Percentiles rank a stretch among this genome's conserved stretches.
Evolutionary conservation across 2,329 filamentous ascomycete genomes (phyloP).

Genomic region (Cylindrodendrum hubeiense): DNA sequence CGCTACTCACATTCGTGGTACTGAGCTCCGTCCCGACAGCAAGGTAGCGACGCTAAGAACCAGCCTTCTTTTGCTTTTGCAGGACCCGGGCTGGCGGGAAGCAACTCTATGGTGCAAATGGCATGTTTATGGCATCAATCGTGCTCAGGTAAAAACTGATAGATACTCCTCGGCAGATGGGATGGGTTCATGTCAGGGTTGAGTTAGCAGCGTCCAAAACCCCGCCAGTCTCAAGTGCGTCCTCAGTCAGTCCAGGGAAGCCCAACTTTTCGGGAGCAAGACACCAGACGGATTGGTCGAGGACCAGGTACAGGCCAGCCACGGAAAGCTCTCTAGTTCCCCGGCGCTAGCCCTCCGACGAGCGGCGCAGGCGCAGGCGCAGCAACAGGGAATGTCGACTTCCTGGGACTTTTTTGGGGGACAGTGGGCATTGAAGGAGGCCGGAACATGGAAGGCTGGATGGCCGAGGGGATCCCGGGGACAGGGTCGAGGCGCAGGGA

Average conservation of each 20-base stretch:
- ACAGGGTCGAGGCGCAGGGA: slow-evolving; percentile 14
- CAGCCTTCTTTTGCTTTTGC: slow-evolving; percentile 3
- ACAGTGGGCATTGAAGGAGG: background rate
- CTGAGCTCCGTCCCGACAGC: background rate
- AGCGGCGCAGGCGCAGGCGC: slow-evolving; percentile 8
- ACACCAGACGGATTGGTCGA: slow-evolving; percentile 13
- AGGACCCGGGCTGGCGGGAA: slow-evolving; percentile 1
- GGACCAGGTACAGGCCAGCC: slow-evolving; percentile 1
- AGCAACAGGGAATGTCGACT: slow-evolving; percentile 4
- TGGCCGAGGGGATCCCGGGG: background rate
- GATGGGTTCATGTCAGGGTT: slow-evolving; percentile 13
- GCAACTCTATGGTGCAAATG: slow-evolving; percentile 1
- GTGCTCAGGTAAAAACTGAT: background rate
- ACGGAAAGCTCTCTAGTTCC: slow-evolving; percentile 24
- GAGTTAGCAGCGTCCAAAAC: slow-evolving; percentile 5
- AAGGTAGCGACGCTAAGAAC: slow-evolving; percentile 14
- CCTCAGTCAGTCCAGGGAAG: slow-evolving; percentile 11
- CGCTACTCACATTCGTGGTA: background rate
- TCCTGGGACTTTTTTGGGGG: background rate
- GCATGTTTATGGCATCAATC: slow-evolving; percentile 9
- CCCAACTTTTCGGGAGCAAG: slow-evolving; percentile 12
- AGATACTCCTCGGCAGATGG: slow-evolving; percentile 7
- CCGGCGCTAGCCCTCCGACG: slow-evolving; percentile 21
- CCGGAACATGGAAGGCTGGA: slow-evolving; percentile 11
- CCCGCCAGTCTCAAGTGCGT: background rate